phyloP scores from a whole-genome alignment of 768 basidiomycete genomes.

The Agrocybe pediades region DNA sequence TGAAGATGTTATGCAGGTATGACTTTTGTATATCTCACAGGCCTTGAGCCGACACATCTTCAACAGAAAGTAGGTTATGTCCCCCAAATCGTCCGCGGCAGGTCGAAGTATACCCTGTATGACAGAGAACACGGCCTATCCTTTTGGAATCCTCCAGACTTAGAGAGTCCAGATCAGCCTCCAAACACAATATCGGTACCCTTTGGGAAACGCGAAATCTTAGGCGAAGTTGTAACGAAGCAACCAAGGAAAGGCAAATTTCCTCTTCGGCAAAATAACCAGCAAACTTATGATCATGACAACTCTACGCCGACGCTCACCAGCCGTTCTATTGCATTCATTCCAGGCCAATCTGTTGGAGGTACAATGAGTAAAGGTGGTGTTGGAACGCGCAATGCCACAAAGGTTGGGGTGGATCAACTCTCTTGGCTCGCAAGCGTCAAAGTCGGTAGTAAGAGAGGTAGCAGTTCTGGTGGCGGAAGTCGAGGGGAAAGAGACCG shows the following conservation, averaged over 20 bases:
- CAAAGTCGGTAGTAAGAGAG: constrained; percentile 51
- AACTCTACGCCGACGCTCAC: not conserved
- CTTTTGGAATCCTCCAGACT: constrained; percentile 57
- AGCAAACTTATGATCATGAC: not conserved
- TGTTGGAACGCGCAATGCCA: constrained; percentile 48
- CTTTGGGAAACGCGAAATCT: constrained; percentile 63
- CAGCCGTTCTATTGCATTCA: constrained; percentile 1
- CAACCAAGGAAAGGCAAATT: constrained; percentile 16
- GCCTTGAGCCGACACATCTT: constrained; percentile 3
- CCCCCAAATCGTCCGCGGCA: constrained; percentile 32
- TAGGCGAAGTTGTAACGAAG: constrained; percentile 70
- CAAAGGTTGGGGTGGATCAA: constrained; percentile 53
- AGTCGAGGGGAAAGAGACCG: constrained; percentile 42
- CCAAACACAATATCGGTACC: constrained; percentile 63
- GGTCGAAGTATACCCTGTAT: constrained; percentile 26
- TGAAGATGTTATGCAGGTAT: constrained; percentile 66
- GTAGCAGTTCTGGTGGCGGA: constrained; percentile 51
- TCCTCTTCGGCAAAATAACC: not conserved
- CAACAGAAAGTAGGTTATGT: constrained; percentile 52
- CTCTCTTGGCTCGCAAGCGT: constrained; percentile 76
- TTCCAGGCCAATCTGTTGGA: constrained; percentile 16
- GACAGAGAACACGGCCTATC: constrained; percentile 12
- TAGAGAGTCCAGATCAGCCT: constrained; percentile 26
- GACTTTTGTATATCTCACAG: constrained; percentile 6
- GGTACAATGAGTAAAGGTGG: constrained; percentile 53